Conservation (phyloP, 2,329 filamentous ascomycete species). For the Fonsecaea nubica region DNA sequence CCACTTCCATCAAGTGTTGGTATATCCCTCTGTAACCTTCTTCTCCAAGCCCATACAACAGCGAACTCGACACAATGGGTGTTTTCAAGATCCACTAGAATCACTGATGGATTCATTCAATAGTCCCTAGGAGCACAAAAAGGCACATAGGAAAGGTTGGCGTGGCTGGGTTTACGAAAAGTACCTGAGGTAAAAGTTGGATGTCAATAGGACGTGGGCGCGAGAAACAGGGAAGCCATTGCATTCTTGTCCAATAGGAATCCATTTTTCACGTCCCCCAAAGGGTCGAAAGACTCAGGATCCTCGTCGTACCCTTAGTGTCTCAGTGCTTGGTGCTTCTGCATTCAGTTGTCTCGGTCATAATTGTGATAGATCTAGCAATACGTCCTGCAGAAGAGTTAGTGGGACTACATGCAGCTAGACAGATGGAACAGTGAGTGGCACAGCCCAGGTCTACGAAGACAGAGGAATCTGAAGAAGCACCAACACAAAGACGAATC, state of each 20-base stretch:
- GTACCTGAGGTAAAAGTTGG: slow-evolving; percentile 12
- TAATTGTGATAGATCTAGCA: not conserved
- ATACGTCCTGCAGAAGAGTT: not conserved
- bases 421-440: not conserved
- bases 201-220: not conserved
- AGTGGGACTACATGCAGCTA: not conserved
- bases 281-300: too few relatives aligned
- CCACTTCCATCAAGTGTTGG: not conserved
- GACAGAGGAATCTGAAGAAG: not conserved
- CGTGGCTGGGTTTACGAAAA: not conserved
- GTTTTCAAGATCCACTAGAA: not conserved
- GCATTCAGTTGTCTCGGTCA: not conserved
- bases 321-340: not conserved
- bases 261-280: too few relatives aligned
- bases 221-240: slow-evolving; percentile 24
- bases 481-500: not conserved
- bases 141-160: not conserved
- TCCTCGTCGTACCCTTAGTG: too few relatives aligned
- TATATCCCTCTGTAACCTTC: not conserved
- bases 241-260: slow-evolving; percentile 15
- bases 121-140: not conserved
- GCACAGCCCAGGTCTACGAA: not conserved
- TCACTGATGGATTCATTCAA: not conserved
- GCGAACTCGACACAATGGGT: not conserved
- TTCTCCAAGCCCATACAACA: not conserved